Conservation (phyloP, 441 rosid species). For the Melastoma candidum region DNA sequence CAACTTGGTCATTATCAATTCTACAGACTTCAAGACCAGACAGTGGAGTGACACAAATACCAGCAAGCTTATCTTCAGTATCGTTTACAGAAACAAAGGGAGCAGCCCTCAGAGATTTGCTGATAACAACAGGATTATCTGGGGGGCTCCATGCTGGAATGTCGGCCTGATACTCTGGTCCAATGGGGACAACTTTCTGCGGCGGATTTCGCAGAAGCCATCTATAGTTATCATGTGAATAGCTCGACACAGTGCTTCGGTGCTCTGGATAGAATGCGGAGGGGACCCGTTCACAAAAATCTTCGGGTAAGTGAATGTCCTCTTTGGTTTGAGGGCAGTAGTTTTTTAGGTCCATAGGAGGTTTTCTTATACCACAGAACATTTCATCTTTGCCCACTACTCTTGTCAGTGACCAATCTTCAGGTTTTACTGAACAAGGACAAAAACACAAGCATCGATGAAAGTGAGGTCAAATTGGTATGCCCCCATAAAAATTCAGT, state of each 20-base stretch:
- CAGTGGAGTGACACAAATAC: conserved; percentile 39
- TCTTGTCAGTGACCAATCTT: conserved; percentile 20
- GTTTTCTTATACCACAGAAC: conserved; percentile 8
- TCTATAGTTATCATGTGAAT: conserved; percentile 28
- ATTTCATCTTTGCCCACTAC: no score
- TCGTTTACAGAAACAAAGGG: conserved; percentile 8
- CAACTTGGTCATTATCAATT: conserved; percentile 9
- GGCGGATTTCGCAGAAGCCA: conserved; percentile 34
- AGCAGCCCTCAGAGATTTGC: conserved; percentile 7
- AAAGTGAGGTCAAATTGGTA: no score
- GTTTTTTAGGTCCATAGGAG: not conserved
- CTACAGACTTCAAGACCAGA: conserved; percentile 24
- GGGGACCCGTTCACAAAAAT: conserved; percentile 25
- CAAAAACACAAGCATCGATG: not conserved
- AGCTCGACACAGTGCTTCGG: conserved; percentile 21
- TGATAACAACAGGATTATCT: conserved; percentile 15
- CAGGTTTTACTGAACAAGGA: conserved; percentile 14
- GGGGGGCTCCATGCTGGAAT: conserved; percentile 38
- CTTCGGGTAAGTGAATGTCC: conserved; percentile 32
- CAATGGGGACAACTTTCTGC: conserved; percentile 47
- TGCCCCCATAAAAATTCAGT: no score
- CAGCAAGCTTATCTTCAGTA: conserved; percentile 18
- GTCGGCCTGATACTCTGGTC: conserved; percentile 50
- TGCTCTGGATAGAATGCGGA: conserved; percentile 26
- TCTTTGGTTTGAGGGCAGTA: conserved; percentile 9